These are phyloP conservation scores for Globisporangium barbulae DNA, from an alignment of 352 stramenopile genomes.

Conservation along the genomic window DNA sequence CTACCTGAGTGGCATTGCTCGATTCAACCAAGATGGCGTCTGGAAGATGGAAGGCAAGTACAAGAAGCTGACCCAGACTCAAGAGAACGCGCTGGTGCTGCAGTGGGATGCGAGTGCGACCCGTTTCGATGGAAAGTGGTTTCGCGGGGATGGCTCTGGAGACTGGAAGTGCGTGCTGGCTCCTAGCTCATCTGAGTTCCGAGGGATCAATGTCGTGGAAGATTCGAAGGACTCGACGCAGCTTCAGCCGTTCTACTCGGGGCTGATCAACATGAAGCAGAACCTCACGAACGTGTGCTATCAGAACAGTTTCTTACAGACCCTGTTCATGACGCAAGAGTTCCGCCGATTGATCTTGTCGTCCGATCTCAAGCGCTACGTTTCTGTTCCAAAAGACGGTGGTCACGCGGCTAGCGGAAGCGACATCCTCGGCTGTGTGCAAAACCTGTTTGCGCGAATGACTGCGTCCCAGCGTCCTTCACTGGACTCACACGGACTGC, in stretches of 20 bases:
- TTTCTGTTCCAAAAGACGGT: conserved; percentile 25
- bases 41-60: conserved; percentile 74
- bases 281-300: conserved; percentile 90
- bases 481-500: conserved; percentile 62
- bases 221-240: conserved; percentile 30
- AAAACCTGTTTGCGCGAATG: conserved; percentile 73
- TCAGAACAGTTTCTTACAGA: conserved; percentile 89
- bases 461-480: conserved; percentile 65
- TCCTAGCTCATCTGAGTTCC: conserved; percentile 53
- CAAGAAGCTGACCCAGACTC: conserved; percentile 63
- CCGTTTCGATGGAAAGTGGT: conserved; percentile 84
- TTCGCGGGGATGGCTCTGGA: conserved; percentile 75
- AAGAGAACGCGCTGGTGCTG: conserved; percentile 68
- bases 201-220: conserved; percentile 48
- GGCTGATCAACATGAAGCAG: conserved; percentile 89
- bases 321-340: conserved; percentile 83
- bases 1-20: conserved; percentile 51
- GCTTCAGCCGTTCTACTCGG: conserved; percentile 73
- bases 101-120: conserved; percentile 52
- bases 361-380: conserved; percentile 40
- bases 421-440: conserved; percentile 56
- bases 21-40: conserved; percentile 37
- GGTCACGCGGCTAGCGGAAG: conserved; percentile 21
- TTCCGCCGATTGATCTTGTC: conserved; percentile 78
- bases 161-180: conserved; percentile 72